A percentile compares a stretch with the other conserved stretches of the same genome.
Conservation (phyloP, 371 early-diverging fungal species). For the Entomophthora muscae region DNA sequence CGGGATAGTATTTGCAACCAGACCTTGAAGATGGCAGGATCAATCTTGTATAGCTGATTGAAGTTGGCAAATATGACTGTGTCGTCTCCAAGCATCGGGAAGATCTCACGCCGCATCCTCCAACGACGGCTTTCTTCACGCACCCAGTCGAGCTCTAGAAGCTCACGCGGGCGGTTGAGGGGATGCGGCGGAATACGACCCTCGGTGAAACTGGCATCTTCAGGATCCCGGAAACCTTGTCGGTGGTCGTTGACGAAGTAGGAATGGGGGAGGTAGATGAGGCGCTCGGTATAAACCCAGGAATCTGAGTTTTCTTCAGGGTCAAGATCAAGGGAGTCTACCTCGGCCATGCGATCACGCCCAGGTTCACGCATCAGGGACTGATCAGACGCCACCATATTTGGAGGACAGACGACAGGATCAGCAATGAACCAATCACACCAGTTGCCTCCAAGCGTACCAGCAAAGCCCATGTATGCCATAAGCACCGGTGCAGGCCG, state of each 20-base stretch:
- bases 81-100: slow-evolving; percentile 62
- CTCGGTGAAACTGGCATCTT: slow-evolving; percentile 17
- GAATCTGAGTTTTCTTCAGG: slow-evolving; percentile 32
- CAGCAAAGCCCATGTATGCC: slow-evolving; percentile 85
- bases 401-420: slow-evolving; percentile 74
- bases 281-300: slow-evolving; percentile 72
- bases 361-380: slow-evolving; percentile 14
- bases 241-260: slow-evolving; percentile 88
- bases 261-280: slow-evolving; percentile 83
- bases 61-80: slow-evolving; percentile 84
- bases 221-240: slow-evolving; percentile 78
- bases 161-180: slow-evolving; percentile 14
- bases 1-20: slow-evolving; percentile 70
- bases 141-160: slow-evolving; percentile 37
- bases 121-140: slow-evolving; percentile 62
- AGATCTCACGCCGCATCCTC: slow-evolving; percentile 72
- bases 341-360: not conserved
- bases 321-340: slow-evolving; percentile 45
- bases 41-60: slow-evolving; percentile 86
- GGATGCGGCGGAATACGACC: slow-evolving; percentile 15
- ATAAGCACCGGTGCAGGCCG: slow-evolving; percentile 77
- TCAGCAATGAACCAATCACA: slow-evolving; percentile 85
- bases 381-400: slow-evolving; percentile 51
- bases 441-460: slow-evolving; percentile 78
- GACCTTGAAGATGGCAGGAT: slow-evolving; percentile 57